These are phyloP conservation scores for Didymella arachidicola DNA, from an alignment of 2,329 filamentous ascomycete genomes.

Conservation along the genomic window DNA sequence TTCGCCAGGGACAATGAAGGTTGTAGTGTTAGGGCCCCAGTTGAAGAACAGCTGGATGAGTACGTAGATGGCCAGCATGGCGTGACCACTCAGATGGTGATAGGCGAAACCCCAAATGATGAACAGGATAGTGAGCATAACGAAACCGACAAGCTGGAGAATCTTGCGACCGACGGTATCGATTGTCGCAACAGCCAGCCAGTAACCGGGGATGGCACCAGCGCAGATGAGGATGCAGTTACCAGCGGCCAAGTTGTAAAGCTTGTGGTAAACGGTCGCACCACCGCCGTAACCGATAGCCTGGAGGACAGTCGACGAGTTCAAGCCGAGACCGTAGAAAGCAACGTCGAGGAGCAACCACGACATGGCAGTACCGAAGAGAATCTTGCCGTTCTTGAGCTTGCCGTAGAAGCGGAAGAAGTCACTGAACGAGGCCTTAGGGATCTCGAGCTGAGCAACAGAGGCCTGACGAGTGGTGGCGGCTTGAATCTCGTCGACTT, in stretches of 20 bases:
- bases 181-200: slow-evolving; percentile 64
- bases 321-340: slow-evolving; percentile 68
- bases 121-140: slow-evolving; percentile 46
- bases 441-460: slow-evolving; percentile 64
- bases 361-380: slow-evolving; percentile 80
- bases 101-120: slow-evolving; percentile 49
- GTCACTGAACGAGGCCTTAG: slow-evolving; percentile 75
- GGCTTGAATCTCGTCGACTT: slow-evolving; percentile 72
- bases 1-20: slow-evolving; percentile 61
- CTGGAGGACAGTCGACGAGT: slow-evolving; percentile 74
- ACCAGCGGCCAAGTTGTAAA: slow-evolving; percentile 78
- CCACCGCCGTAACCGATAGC: slow-evolving; percentile 73
- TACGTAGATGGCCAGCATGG: slow-evolving; percentile 57
- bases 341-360: slow-evolving; percentile 72
- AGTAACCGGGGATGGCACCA: slow-evolving; percentile 82
- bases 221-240: slow-evolving; percentile 81
- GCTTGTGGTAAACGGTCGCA: slow-evolving; percentile 70
- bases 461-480: slow-evolving; percentile 64
- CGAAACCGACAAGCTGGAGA: slow-evolving; percentile 46
- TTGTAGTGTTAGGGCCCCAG: slow-evolving; percentile 59
- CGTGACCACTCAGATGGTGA: slow-evolving; percentile 47
- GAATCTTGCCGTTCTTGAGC: slow-evolving; percentile 74
- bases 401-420: slow-evolving; percentile 75
- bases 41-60: slow-evolving; percentile 62
- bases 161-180: slow-evolving; percentile 70